phyloP scores from a whole-genome alignment of 306 rosid species.

The Pachyrhizus erosus region DNA sequence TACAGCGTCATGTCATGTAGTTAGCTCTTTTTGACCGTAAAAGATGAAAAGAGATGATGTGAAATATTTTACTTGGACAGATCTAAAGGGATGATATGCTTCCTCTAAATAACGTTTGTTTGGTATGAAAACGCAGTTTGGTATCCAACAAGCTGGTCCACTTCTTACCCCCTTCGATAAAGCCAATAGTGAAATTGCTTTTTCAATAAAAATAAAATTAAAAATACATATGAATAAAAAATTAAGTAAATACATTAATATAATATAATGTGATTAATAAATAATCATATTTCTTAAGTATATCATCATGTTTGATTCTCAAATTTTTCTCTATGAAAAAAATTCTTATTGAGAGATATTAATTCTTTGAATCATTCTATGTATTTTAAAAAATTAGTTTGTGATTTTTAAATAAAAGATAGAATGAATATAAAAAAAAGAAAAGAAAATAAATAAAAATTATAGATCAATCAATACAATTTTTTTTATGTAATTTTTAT shows the following conservation, averaged over 20 bases:
- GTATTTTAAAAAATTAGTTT: too few relatives aligned
- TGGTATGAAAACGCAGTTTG: background rate
- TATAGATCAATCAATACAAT: too few relatives aligned
- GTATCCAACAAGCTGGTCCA: background rate
- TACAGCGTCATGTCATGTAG: slow-evolving; percentile 37
- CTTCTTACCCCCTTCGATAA: slow-evolving; percentile 4
- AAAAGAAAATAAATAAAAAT: too few relatives aligned
- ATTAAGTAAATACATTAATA: too few relatives aligned
- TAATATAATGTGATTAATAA: too few relatives aligned
- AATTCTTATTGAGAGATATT: too few relatives aligned
- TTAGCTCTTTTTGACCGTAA: slow-evolving; percentile 48
- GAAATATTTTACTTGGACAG: background rate
- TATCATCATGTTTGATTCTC: too few relatives aligned
- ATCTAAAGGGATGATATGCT: slow-evolving; percentile 15
- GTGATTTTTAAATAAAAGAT: too few relatives aligned
- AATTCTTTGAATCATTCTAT: too few relatives aligned
- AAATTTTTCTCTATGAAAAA: too few relatives aligned
- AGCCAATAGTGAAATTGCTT: background rate
- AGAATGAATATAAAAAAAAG: too few relatives aligned
- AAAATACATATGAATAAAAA: background rate
- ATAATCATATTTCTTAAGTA: too few relatives aligned
- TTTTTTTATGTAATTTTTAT: background rate
- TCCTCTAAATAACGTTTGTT: slow-evolving; percentile 2
- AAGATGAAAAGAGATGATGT: background rate
- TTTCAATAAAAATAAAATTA: background rate